These are phyloP conservation scores for Phytophthora pini DNA, from an alignment of 352 stramenopile genomes.

Conservation along the genomic window DNA sequence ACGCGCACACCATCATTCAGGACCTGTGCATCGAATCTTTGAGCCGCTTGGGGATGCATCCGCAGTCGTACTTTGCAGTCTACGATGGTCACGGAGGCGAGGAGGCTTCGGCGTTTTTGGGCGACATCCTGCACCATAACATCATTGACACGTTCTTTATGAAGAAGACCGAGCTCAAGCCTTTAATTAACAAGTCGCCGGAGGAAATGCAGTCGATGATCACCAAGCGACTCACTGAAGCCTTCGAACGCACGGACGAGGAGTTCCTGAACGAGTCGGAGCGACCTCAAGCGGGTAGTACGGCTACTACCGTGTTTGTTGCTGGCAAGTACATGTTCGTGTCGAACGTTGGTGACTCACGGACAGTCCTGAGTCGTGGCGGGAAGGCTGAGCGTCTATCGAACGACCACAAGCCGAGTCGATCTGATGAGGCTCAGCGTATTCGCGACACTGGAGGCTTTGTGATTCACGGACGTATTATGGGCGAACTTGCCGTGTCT, in stretches of 20 bases:
- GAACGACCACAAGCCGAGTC: slow-evolving; percentile 97
- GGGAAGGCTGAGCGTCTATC: slow-evolving; percentile 91
- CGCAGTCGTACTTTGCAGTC: slow-evolving; percentile 95
- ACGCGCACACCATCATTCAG: slow-evolving; percentile 95
- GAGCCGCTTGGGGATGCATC: slow-evolving; percentile 60
- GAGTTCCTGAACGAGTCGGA: slow-evolving; percentile 74
- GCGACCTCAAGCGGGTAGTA: slow-evolving; percentile 90
- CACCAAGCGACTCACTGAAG: slow-evolving; percentile 48
- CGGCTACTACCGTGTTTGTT: slow-evolving; percentile 94
- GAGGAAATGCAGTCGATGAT: slow-evolving; percentile 63
- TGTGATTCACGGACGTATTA: slow-evolving; percentile 93
- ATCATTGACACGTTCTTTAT: slow-evolving; percentile 70
- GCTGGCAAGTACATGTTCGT: slow-evolving; percentile 94
- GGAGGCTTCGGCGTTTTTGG: slow-evolving; percentile 92
- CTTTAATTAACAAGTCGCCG: slow-evolving; percentile 37
- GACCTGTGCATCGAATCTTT: slow-evolving; percentile 75
- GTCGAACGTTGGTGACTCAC: slow-evolving; percentile 96
- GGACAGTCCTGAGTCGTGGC: slow-evolving; percentile 93
- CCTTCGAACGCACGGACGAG: slow-evolving; percentile 79
- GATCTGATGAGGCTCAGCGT: slow-evolving; percentile 93
- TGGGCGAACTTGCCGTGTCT: slow-evolving; percentile 90
- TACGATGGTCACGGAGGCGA: slow-evolving; percentile 97
- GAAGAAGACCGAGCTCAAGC: slow-evolving; percentile 48
- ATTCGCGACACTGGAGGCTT: slow-evolving; percentile 94
- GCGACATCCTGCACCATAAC: slow-evolving; percentile 75